Evolutionary conservation across 371 early-diverging fungal species (phyloP).

Genomic region (Rhizopus stolonifer): DNA sequence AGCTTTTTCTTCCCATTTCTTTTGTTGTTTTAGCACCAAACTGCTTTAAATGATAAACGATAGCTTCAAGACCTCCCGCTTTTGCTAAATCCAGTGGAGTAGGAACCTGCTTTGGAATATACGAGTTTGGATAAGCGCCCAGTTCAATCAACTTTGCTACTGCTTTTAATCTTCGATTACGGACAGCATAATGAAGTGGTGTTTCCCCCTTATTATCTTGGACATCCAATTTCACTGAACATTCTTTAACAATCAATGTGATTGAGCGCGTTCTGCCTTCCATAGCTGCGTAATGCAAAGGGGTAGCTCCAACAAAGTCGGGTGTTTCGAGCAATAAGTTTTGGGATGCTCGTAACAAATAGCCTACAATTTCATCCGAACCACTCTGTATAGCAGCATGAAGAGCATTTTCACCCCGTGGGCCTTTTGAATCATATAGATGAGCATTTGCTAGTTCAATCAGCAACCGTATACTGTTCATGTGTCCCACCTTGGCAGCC

Average conservation of each 20-base stretch:
- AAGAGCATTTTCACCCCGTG: slow-evolving; percentile 31
- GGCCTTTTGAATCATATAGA: slow-evolving; percentile 25
- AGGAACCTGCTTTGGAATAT: slow-evolving; percentile 30
- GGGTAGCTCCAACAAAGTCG: slow-evolving; percentile 37
- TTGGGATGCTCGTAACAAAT: slow-evolving; percentile 22
- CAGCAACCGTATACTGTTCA: slow-evolving; percentile 33
- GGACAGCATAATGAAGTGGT: slow-evolving; percentile 46
- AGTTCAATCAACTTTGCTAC: slow-evolving; percentile 32
- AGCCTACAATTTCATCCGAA: slow-evolving; percentile 26
- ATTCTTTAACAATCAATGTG: slow-evolving; percentile 28
- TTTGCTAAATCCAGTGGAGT: slow-evolving; percentile 45
- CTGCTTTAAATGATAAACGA: slow-evolving; percentile 27
- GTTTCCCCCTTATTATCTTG: slow-evolving; percentile 40
- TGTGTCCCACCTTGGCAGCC: slow-evolving; percentile 36
- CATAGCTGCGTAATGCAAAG: slow-evolving; percentile 48
- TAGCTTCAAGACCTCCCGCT: slow-evolving; percentile 26
- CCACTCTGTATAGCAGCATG: slow-evolving; percentile 39
- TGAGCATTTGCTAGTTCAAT: slow-evolving; percentile 28
- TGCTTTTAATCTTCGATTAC: slow-evolving; percentile 26
- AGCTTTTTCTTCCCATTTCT: slow-evolving; percentile 35
- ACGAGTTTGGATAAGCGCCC: slow-evolving; percentile 40
- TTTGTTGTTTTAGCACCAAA: slow-evolving; percentile 41
- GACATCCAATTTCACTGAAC: slow-evolving; percentile 17
- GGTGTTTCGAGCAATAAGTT: slow-evolving; percentile 21
- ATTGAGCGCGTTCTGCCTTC: slow-evolving; percentile 29